Percentiles rank a stretch among this genome's conserved stretches.
phyloP scores from a whole-genome alignment of 2,329 filamentous ascomycete species.

The Ilyonectria robusta region DNA sequence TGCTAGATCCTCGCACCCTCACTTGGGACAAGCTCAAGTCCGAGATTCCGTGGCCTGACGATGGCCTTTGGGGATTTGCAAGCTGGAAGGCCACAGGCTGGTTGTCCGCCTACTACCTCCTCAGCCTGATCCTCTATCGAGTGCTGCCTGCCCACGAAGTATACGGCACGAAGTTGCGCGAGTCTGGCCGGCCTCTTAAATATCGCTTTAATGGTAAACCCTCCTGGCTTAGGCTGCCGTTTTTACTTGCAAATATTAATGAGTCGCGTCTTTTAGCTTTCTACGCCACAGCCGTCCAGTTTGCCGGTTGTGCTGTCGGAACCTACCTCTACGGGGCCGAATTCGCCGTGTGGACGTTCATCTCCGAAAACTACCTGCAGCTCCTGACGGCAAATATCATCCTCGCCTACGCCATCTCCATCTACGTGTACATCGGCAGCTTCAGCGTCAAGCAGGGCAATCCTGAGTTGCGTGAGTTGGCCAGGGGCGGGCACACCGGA shows the following conservation, averaged over 20 bases:
- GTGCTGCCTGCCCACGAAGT: constrained; percentile 79
- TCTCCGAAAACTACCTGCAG: constrained; percentile 88
- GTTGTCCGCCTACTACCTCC: constrained; percentile 80
- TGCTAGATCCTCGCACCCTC: constrained; percentile 77
- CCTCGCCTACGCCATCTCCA: constrained; percentile 78
- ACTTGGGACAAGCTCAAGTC: constrained; percentile 77
- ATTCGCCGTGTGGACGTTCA: constrained; percentile 90
- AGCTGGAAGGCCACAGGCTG: constrained; percentile 77
- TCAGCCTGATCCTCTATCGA: constrained; percentile 80
- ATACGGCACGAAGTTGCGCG: constrained; percentile 77
- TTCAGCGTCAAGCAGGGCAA: constrained; percentile 84
- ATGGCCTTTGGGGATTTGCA: constrained; percentile 76
- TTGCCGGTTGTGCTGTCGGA: constrained; percentile 77
- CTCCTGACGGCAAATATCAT: constrained; percentile 86
- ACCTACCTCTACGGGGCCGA: constrained; percentile 82
- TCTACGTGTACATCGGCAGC: constrained; percentile 82
- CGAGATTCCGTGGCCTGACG: constrained; percentile 82
- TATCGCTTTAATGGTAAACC: constrained; percentile 81
- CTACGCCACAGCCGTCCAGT: constrained; percentile 77
- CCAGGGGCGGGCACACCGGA: constrained; percentile 82
- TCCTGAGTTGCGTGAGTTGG: constrained; percentile 79
- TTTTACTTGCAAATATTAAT: neutral
- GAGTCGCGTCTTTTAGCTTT: constrained; percentile 69
- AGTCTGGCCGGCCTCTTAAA: constrained; percentile 76
- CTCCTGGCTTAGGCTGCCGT: fast-evolving